A percentile compares a stretch with the other conserved stretches of the same genome.
Evolutionary conservation across 441 rosid genomes (phyloP).

Genomic region (Pelargonium australe): DNA sequence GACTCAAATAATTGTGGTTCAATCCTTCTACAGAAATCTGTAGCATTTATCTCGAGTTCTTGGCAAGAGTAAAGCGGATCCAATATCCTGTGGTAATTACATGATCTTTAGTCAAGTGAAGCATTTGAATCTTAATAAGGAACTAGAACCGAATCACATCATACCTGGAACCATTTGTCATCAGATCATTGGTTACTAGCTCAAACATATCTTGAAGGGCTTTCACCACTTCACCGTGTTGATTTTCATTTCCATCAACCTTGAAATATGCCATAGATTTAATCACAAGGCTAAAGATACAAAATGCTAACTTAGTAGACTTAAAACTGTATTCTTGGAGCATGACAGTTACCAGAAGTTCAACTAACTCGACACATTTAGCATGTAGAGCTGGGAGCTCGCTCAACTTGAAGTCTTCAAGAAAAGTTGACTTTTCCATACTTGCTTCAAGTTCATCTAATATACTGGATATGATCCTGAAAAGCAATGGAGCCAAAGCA

Average conservation of each 20-base stretch:
- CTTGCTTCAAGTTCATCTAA: slow-evolving; percentile 69
- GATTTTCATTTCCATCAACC: slow-evolving; percentile 62
- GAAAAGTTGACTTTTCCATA: slow-evolving; percentile 57
- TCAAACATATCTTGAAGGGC: slow-evolving; percentile 95
- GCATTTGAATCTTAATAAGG: slow-evolving; percentile 18
- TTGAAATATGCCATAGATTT: slow-evolving; percentile 24
- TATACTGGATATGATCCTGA: slow-evolving; percentile 57
- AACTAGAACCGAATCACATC: slow-evolving; percentile 23
- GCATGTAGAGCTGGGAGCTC: slow-evolving; percentile 61
- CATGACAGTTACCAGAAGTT: slow-evolving; percentile 66
- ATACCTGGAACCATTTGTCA: slow-evolving; percentile 74
- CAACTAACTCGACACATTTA: slow-evolving; percentile 62
- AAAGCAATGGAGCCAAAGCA: slow-evolving; percentile 18
- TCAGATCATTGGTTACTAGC: slow-evolving; percentile 76
- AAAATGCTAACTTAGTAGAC: background rate
- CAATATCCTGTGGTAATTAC: slow-evolving; percentile 43
- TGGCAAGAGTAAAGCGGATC: slow-evolving; percentile 36
- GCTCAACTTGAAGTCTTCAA: slow-evolving; percentile 70
- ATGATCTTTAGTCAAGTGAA: slow-evolving; percentile 16
- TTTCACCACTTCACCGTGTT: slow-evolving; percentile 54
- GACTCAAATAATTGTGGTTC: slow-evolving; percentile 77
- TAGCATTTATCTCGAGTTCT: slow-evolving; percentile 31
- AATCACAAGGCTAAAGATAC: slow-evolving; percentile 11
- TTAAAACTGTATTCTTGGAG: slow-evolving; percentile 6
- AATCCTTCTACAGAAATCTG: slow-evolving; percentile 41